Evolutionary conservation across 495 filamentous ascomycete species (phyloP).

Genomic region (Penicillium ucsense): DNA sequence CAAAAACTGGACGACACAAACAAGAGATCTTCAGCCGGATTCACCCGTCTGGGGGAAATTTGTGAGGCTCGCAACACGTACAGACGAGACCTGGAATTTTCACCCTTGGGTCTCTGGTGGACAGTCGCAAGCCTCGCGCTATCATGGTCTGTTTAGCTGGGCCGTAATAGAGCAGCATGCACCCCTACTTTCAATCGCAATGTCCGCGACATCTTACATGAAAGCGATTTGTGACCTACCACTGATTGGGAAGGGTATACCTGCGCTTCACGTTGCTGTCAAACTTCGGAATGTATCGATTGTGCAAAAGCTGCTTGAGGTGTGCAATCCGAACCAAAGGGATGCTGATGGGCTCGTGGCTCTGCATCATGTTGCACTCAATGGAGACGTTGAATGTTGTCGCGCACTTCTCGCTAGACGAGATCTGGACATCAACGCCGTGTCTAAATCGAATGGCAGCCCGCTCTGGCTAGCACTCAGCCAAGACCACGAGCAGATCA

Average conservation of each 20-base stretch:
- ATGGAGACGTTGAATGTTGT: neutral
- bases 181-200: slow-evolving; percentile 8
- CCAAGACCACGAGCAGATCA: neutral
- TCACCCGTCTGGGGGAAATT: slow-evolving; percentile 9
- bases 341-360: neutral
- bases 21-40: neutral
- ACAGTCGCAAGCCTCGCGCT: slow-evolving; percentile 9
- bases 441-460: neutral
- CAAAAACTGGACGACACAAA: neutral
- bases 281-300: slow-evolving; percentile 6
- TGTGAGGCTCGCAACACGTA: slow-evolving; percentile 3
- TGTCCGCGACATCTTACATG: neutral
- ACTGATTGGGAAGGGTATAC: slow-evolving; percentile 8
- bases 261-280: slow-evolving; percentile 10
- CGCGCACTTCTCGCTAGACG: neutral
- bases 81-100: slow-evolving; percentile 18
- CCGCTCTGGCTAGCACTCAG: neutral
- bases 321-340: neutral
- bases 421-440: neutral
- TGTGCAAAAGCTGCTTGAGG: neutral
- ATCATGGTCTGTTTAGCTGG: slow-evolving; percentile 19
- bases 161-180: slow-evolving; percentile 12
- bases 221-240: slow-evolving; percentile 7
- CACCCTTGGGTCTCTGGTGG: slow-evolving; percentile 15
- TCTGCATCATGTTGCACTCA: neutral